Percentiles rank a stretch among this genome's conserved stretches.
phyloP scores from a whole-genome alignment of 805 yeast species.

The Starmerella stigmatis region DNA sequence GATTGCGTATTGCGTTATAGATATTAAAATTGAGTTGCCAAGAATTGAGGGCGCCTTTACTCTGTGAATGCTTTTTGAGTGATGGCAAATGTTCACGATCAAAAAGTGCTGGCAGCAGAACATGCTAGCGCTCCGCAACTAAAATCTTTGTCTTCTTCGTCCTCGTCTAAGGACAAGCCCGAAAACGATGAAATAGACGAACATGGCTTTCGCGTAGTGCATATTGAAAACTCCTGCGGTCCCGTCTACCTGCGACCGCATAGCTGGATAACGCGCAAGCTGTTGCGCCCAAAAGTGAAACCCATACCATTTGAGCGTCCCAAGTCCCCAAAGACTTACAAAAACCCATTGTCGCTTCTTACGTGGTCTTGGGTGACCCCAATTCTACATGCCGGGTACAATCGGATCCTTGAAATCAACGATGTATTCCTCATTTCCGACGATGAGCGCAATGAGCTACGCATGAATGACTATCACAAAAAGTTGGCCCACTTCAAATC shows the following conservation, averaged over 20 bases:
- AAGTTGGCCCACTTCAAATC: constrained; percentile 14
- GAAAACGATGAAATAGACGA: not conserved
- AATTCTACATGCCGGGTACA: constrained; percentile 32
- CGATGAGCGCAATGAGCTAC: constrained; percentile 15
- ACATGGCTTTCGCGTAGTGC: constrained; percentile 7
- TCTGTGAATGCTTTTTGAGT: too few species aligned
- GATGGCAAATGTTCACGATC: too few species aligned
- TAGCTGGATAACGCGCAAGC: constrained; percentile 9
- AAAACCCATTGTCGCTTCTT: constrained; percentile 34
- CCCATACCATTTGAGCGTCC: constrained; percentile 24
- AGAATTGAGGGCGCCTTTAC: too few species aligned
- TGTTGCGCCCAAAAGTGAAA: constrained; percentile 16
- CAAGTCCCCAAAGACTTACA: constrained; percentile 21
- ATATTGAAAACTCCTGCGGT: constrained; percentile 12
- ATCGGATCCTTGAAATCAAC: constrained; percentile 23
- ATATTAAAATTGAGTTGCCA: not conserved
- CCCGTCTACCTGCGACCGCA: constrained; percentile 21
- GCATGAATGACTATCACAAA: constrained; percentile 17
- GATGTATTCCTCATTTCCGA: constrained; percentile 22
- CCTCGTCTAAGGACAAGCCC: not conserved
- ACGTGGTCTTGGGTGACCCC: constrained; percentile 51
- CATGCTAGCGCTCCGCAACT: too few species aligned
- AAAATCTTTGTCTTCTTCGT: too few species aligned
- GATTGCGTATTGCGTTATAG: not conserved
- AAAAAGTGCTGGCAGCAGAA: too few species aligned